A percentile compares a stretch with the other conserved stretches of the same genome.
These are phyloP conservation scores for Colletotrichum cereale DNA, from an alignment of 2,329 filamentous ascomycete species.

Conservation along the genomic window DNA sequence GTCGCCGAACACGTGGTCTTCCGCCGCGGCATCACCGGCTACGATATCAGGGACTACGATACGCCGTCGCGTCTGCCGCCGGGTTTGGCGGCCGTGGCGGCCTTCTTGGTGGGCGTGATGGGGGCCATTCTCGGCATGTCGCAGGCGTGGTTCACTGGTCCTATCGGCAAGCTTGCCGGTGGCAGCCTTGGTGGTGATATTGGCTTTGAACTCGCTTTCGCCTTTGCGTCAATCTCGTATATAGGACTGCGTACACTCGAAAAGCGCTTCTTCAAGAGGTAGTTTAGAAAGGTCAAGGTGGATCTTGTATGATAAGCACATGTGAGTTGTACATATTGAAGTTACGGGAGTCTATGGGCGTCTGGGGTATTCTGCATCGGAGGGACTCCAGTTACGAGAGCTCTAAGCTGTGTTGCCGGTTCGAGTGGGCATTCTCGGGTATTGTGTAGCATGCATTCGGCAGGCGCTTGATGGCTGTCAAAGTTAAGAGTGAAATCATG, in stretches of 20 bases:
- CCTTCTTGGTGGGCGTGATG: constrained; percentile 73
- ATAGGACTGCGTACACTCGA: constrained; percentile 60
- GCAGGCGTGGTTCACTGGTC: constrained; percentile 77
- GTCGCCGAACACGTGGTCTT: constrained; percentile 78
- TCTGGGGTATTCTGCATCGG: constrained; percentile 8
- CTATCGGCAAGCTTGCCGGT: constrained; percentile 72
- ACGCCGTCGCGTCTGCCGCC: constrained; percentile 69
- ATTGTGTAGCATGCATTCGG: neutral
- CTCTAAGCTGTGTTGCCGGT: too few relatives aligned
- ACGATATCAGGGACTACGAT: constrained; percentile 70
- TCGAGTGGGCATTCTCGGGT: neutral
- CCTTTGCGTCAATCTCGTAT: constrained; percentile 68
- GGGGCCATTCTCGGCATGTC: constrained; percentile 79
- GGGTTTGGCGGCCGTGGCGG: constrained; percentile 71
- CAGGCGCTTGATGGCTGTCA: neutral
- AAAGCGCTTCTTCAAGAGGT: constrained; percentile 55
- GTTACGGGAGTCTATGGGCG: neutral
- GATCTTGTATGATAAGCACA: constrained; percentile 13
- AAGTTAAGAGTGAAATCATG: neutral
- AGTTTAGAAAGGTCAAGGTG: constrained; percentile 25
- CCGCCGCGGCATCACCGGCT: constrained; percentile 71
- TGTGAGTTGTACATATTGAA: constrained; percentile 6
- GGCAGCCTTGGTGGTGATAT: constrained; percentile 60
- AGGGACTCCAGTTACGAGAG: neutral
- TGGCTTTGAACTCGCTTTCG: constrained; percentile 74